Base-by-base conservation (phyloP, 176 grass and related monocot genomes). In the Bothriochloa decipiens region DNA sequence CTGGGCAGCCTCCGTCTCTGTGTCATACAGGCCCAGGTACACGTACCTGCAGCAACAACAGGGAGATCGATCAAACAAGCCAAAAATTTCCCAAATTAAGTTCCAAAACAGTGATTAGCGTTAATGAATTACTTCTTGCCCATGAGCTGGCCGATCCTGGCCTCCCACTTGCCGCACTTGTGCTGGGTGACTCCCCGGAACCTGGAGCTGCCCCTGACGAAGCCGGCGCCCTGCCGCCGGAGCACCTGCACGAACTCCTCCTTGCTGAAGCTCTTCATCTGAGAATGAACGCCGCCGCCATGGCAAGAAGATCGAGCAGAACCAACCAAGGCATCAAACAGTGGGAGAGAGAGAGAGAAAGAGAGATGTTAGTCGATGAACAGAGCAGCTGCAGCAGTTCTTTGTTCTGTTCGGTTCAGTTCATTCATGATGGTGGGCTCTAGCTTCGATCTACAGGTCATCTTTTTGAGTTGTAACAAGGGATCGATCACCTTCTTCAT, bases 121-220 rank as follows among this genome's bases (percentile, higher is more conserved):
- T 32, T 32, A 2, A 45, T 65, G n/a, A 14, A 40, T 84, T 82
- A 95, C 93, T 95, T 95, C 52, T 95, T 95, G 70, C 88, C 90
- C 93, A 90, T 85, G 76, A 92, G 86, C 53, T 92, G 88, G 26
- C 90, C 83, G 57, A 92, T 88, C 84, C 93, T 69, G 77, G 86
- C 85, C 82, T 95, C 93, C 93, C 93, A 95, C 80, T 87, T 92
- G 58, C 93, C 90, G 79, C 93, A 92, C 84, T 95, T 95, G 80
- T 92, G 93, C 72, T 88, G 77, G 50, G 93, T 90, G 76, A 95
- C 90, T 7, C 93, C 90, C 41, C 85, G 76, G 85, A 88, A 95
- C 61, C 84, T 70, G 11, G 93, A 95, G 86, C 83, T 92, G 16
- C 93, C 88, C 82, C 90, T 76, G 11, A 89, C 79, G 68, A 90